Evolutionary conservation across 2,329 filamentous ascomycete genomes (phyloP), one percentile per base, ranked within the genome.

Genomic region (Apiospora pterosperma): DNA sequence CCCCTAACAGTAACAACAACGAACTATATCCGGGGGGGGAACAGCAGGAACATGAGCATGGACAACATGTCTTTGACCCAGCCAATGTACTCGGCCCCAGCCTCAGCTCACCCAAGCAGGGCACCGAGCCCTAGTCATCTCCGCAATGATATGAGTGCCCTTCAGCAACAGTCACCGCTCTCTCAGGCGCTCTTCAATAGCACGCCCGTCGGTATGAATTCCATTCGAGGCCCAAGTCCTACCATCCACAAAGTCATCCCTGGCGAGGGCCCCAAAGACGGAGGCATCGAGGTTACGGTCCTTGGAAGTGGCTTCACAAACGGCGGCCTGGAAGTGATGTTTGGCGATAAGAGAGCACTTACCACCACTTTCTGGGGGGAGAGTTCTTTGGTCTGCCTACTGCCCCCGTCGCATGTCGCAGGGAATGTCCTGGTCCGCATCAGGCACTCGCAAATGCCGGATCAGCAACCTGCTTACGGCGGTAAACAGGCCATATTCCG

Each of bases 261-360:
- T 0, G 85, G 85, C 36, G 92, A 96, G 76, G 93, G 93, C 0
- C 92, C 93, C 7, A 92, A 89, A 65, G 88, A 87, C 39, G 93
- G 93, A 65, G 93, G 93, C 48, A 93, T 92, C 62, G 93, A 97
- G 75, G 92, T 97, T 3, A 95, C 92, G 0, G 86, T 96, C 64
- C 82, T 97, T 10, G 93, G 94, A 21, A 91, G 89, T 68, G 88
- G 90, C 16, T 97, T 97, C 75, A 90, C 88, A 68, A 90, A 85
- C 67, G 91, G 77, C 59, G 88, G 88, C 1, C 84, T 96, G 67
- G 91, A 94, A 67, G 92, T 97, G 63, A 91, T 93, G 77, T 97
- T 97, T 75, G 94, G 94, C 25, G 80, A 84, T 38, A 79, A 82
- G 59, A 83, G 81, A 69, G 85, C 86, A 1, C 84, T 90, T 0